Evolutionary conservation across 179 eudicot species (phyloP), one percentile per base, ranked within the genome.

Genomic region (Sideroxylon spinosum): DNA sequence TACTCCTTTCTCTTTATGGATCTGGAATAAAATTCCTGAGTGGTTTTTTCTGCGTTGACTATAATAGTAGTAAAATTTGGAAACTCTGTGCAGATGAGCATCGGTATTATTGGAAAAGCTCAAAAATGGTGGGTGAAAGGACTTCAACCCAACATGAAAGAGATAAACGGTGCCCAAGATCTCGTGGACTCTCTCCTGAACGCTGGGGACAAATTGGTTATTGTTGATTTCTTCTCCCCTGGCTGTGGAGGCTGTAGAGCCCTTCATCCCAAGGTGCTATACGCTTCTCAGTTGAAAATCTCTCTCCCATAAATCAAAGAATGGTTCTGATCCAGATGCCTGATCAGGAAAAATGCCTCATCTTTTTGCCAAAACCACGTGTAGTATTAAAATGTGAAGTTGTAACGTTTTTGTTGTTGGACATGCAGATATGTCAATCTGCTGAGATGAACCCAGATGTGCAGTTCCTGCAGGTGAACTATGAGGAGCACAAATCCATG

Each of bases 401-500:
- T 14, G 16, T 68, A 52, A 59, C 7, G 26, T 22, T 28, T 23
- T 65, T 37, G 20, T 56, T 12, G 66, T 13, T 48, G 68, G 9
- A 13, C 3, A 19, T 80, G 83, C 89, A 93, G 97, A 80, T 93
- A 71, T 91, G 96, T 84, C 93, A 91, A 82, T 26, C 90, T 76
- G 97, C 97, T 7, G 93, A 89, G 88, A 84, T 87, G 95, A 90
- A 93, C 82, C 95, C 95, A 56, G 88, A 90, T 79, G 91, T 93
- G 74, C 90, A 84, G 88, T 93, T 93, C 77, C 84, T 91, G 83
- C 91, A 87, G 66, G 83, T 93, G 63, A 93, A 93, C 79, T 90
- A 91, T 26, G 97, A 91, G 86, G 93, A 90, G 83, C 96, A 91
- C 79, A 93, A 88, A 78, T 88, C 97, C 57, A 93, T 93, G 97